Evolutionary conservation across 371 early-diverging fungal species (phyloP), one percentile per base, ranked within the genome.

Genomic region (Thermomucor indicae-seudaticae): DNA sequence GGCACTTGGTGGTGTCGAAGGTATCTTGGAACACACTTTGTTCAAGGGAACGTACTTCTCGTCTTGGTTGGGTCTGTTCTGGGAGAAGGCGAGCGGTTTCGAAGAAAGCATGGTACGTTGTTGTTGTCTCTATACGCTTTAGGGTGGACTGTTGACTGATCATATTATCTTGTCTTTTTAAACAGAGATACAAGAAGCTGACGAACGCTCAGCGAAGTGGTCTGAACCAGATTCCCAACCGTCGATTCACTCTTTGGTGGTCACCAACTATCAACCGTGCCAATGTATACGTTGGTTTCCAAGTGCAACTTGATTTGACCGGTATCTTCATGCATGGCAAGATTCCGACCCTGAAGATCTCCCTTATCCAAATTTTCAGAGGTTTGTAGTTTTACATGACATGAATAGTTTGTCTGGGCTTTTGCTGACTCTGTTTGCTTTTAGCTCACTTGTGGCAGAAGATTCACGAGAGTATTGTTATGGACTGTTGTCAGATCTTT

Each of bases 191-290:
- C 80, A 97, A 97, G 75, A 97, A 97, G 71, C 75, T 96, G 49
- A 99, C 98, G 47, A 98, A 96, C 57, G 99, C 99, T n/a, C 99
- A 98, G 72, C 81, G 98, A 42, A 88, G 90, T 42, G 99, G 98
- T 81, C 73, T 98, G 64, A 95, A 95, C 66, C 96, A 98, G 76
- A 96, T 99, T 76, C 99, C 99, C 31, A 99, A 99, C 75, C 95
- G 97, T 84, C 94, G 98, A 50, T 99, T 99, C 79, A 97, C 97
- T 3, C 81, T 99, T 30, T 99, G 99, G 99, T 99, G 99, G 99
- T 94, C 94, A 27, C 99, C 99, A 8, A 98, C 98, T 2, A 97
- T 99, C 64, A 99, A 99, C 65, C 63, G 70, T 57, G 22, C 92
- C 49, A 95, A 97, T 64, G 98, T 99, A 20, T 98, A 98, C 68